Evolutionary conservation across 1,284 basidiomycete species (phyloP).

Genomic region (Boletus holoroseus): DNA sequence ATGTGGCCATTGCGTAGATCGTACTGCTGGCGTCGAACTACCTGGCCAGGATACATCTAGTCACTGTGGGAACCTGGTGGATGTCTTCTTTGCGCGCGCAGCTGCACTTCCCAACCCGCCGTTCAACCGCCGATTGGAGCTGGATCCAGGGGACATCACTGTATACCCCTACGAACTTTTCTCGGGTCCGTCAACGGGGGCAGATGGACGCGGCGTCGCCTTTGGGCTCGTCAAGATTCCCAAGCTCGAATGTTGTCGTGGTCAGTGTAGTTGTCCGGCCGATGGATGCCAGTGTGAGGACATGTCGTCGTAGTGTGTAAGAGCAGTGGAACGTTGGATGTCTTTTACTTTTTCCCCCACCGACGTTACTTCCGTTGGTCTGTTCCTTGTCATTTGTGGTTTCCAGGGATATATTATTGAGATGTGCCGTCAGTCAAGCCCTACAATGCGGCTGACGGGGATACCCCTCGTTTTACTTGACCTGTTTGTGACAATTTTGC

Average conservation of each 20-base stretch:
- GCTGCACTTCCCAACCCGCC: slow-evolving; percentile 55
- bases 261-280: slow-evolving; percentile 46
- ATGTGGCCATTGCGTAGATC: slow-evolving; percentile 62
- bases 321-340: background rate
- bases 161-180: slow-evolving; percentile 42
- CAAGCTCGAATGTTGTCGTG: slow-evolving; percentile 63
- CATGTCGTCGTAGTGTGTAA: background rate
- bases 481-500: background rate
- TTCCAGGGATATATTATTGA: no score
- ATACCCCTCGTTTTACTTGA: background rate
- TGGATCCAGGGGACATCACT: slow-evolving; percentile 48
- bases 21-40: slow-evolving; percentile 40
- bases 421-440: background rate
- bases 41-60: slow-evolving; percentile 28
- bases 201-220: slow-evolving; percentile 36
- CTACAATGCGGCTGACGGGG: background rate
- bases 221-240: slow-evolving; percentile 53
- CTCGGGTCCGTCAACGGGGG: slow-evolving; percentile 18
- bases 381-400: background rate
- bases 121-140: slow-evolving; percentile 36
- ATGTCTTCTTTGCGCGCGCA: slow-evolving; percentile 60
- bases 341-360: background rate
- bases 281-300: slow-evolving; percentile 17
- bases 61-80: slow-evolving; percentile 40
- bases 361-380: background rate